A percentile compares a stretch with the other conserved stretches of the same genome.
These are phyloP conservation scores for Saturnispora zaruensis DNA, from an alignment of 805 yeast genomes.

Conservation along the genomic window DNA sequence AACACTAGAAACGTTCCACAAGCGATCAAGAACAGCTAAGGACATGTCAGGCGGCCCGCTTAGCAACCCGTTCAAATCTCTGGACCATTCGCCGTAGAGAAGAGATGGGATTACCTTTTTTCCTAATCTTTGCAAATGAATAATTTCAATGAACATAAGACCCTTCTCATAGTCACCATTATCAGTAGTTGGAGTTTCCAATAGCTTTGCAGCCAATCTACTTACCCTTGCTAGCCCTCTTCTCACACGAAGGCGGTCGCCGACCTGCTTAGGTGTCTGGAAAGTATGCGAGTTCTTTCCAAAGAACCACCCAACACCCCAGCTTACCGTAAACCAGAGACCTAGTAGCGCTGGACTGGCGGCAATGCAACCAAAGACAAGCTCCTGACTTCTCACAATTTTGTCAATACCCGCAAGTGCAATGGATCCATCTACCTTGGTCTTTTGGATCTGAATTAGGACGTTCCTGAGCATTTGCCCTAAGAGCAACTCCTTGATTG, in stretches of 20 bases:
- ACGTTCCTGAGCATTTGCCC: constrained; percentile 74
- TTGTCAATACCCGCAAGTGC: constrained; percentile 90
- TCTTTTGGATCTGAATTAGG: constrained; percentile 88
- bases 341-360: constrained; percentile 70
- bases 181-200: constrained; percentile 11
- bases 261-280: neutral
- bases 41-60: constrained; percentile 31
- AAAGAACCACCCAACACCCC: constrained; percentile 9
- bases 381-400: constrained; percentile 79
- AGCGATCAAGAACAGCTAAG: constrained; percentile 44
- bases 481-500: constrained; percentile 49
- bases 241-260: constrained; percentile 1
- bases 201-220: constrained; percentile 17
- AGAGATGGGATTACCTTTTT: constrained; percentile 40
- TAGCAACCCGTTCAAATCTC: constrained; percentile 56
- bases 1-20: constrained; percentile 51
- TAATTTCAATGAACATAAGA: constrained; percentile 54
- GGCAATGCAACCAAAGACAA: constrained; percentile 89
- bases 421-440: constrained; percentile 88
- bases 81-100: constrained; percentile 45
- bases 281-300: constrained; percentile 1
- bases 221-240: constrained; percentile 16
- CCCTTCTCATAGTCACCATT: constrained; percentile 43
- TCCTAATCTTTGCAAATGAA: constrained; percentile 46
- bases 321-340: constrained; percentile 33